phyloP scores from a whole-genome alignment of 768 basidiomycete genomes.

The Lyophyllum atratum region DNA sequence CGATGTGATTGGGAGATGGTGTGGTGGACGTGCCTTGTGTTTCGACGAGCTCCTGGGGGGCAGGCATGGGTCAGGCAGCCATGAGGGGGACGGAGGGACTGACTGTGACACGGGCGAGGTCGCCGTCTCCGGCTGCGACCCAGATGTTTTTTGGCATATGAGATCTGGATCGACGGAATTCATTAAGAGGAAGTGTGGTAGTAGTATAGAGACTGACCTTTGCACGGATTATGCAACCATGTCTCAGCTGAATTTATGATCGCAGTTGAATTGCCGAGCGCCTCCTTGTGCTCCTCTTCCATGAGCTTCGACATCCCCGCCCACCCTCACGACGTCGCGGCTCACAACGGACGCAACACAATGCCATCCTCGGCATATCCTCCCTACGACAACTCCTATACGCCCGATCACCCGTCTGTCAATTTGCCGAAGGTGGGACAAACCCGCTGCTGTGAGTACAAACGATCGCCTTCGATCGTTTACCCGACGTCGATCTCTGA shows the following conservation, averaged over 20 bases:
- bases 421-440: constrained; percentile 62
- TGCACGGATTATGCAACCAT: background rate
- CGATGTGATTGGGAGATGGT: constrained; percentile 22
- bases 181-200: too few relatives aligned
- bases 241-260: constrained; percentile 13
- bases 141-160: constrained; percentile 70
- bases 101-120: constrained; percentile 76
- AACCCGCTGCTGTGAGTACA: constrained; percentile 74
- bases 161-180: constrained; percentile 8
- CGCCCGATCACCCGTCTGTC: constrained; percentile 36
- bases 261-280: background rate
- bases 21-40: constrained; percentile 47
- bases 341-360: background rate
- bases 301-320: constrained; percentile 26
- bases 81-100: background rate
- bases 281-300: constrained; percentile 5
- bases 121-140: constrained; percentile 92
- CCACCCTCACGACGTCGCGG: constrained; percentile 1
- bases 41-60: constrained; percentile 58
- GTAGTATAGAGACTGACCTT: too few relatives aligned
- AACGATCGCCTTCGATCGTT: constrained; percentile 42
- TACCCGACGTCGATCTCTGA: constrained; percentile 16
- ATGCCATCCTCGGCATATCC: constrained; percentile 16
- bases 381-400: constrained; percentile 18
- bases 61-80: constrained; percentile 4